These are phyloP conservation scores for Podaxis mareebaensis DNA, from an alignment of 768 basidiomycete genomes.

Conservation along the genomic window DNA sequence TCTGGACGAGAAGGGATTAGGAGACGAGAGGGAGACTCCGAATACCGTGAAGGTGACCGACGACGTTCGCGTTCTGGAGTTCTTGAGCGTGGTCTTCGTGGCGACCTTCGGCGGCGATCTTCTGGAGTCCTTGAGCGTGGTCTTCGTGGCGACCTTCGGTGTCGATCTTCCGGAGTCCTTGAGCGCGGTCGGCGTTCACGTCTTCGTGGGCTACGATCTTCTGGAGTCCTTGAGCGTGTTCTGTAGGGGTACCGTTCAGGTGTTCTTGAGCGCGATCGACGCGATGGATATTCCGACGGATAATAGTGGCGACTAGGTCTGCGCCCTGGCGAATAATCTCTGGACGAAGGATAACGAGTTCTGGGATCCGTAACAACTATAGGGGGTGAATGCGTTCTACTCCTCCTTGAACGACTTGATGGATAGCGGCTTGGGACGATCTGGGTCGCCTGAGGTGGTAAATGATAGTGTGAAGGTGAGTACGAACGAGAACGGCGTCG, in stretches of 20 bases:
- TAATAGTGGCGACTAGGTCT: not conserved
- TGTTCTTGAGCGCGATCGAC: conserved; percentile 10
- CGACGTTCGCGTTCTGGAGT: conserved; percentile 2
- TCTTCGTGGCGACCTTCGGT: not conserved
- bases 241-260: not conserved
- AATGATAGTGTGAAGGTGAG: conserved; percentile 19
- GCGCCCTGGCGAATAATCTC: conserved; percentile 1
- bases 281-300: conserved; percentile 3
- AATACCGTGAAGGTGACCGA: not conserved
- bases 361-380: not conserved
- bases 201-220: not conserved
- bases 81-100: conserved; percentile 9
- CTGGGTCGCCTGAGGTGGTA: conserved; percentile 3
- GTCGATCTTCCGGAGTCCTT: not conserved
- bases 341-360: conserved; percentile 5
- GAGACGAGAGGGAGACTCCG: conserved; percentile 24
- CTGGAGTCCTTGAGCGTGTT: not conserved
- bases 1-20: conserved; percentile 27
- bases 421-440: conserved; percentile 12
- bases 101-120: not conserved
- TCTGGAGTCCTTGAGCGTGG: not conserved
- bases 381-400: conserved; percentile 7
- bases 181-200: not conserved
- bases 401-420: conserved; percentile 7
- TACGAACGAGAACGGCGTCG: conserved; percentile 14